Conservation (phyloP, 2,329 filamentous ascomycete genomes). For the Ceratocystis harringtonii region DNA sequence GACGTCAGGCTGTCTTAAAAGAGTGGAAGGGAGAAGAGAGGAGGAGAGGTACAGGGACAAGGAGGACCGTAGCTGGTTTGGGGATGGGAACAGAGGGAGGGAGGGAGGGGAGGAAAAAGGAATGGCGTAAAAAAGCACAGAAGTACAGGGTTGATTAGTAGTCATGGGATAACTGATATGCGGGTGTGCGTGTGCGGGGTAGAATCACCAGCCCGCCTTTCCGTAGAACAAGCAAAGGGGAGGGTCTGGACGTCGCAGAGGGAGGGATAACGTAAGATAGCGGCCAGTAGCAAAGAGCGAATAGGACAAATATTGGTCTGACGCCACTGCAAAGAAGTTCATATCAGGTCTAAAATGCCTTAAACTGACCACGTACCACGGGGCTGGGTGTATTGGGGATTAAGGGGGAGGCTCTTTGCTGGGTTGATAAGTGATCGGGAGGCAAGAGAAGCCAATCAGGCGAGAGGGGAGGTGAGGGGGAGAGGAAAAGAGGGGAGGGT, state of each 20-base stretch:
- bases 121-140: neutral
- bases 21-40: no score
- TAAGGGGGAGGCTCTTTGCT: slow-evolving; percentile 2
- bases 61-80: no score
- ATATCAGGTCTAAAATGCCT: neutral
- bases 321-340: neutral
- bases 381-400: neutral
- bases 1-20: no score
- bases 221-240: neutral
- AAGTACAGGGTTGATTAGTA: neutral
- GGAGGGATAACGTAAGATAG: neutral
- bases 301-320: neutral
- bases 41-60: no score
- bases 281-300: neutral
- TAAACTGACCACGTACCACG: neutral
- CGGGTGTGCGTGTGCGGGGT: neutral
- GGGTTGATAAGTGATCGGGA: neutral
- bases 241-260: neutral
- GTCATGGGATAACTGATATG: neutral
- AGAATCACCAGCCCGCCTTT: neutral
- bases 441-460: neutral
- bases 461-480: neutral
- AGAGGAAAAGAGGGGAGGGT: neutral
- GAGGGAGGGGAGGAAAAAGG: neutral
- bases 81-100: neutral